Base-by-base conservation (phyloP, 2,329 filamentous ascomycete genomes). In the Phoma sp. region DNA sequence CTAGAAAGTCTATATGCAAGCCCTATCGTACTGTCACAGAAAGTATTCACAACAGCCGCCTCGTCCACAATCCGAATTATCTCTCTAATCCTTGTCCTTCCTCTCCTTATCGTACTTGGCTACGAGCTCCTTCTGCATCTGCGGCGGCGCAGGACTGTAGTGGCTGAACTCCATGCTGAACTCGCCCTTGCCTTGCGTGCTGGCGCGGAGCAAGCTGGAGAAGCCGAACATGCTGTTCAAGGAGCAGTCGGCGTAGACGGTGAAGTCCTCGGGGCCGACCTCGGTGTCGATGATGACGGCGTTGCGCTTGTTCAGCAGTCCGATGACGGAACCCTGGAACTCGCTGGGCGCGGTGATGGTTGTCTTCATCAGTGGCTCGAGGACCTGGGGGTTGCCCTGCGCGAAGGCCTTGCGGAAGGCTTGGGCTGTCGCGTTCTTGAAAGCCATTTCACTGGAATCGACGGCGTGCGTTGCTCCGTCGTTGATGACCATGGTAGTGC, bases 111-210 rank as follows among this genome's bases (percentile, higher is more conserved):
- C 81, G 69, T 88, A 83, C 76, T 88, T 88, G 22, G 84, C 82
- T 37, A 90, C 79, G 44, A 91, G 76, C 73, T 90, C 88, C 76
- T 85, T 89, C 89, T 99, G 95, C 76, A 98, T 76, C 74, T 98
- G 93, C 68, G 87, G 86, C 43, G 93, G 90, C 55, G 95, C 92
- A 46, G 92, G 83, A 47, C 90, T 87, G 71, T 99, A 99, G 80
- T 98, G 95, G 77, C 90, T 95, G 72, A 99, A 99, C 79, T 99
- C 95, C 95, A 99, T 98, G 70, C 85, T 90, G 74, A 97, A 99
- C 81, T 99, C 95, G 70, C 95, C 95, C 84, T 99, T 99, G 60
- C 95, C 95, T 80, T 99, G 95, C 2, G 93, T 98, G 21, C 93
- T 91, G 13, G 95, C 95, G 67, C 95, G 86, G 64, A 99, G 79